Evolutionary conservation across 2,329 filamentous ascomycete genomes (phyloP), one percentile per base, ranked within the genome.

Genomic region (Penicillium freii): DNA sequence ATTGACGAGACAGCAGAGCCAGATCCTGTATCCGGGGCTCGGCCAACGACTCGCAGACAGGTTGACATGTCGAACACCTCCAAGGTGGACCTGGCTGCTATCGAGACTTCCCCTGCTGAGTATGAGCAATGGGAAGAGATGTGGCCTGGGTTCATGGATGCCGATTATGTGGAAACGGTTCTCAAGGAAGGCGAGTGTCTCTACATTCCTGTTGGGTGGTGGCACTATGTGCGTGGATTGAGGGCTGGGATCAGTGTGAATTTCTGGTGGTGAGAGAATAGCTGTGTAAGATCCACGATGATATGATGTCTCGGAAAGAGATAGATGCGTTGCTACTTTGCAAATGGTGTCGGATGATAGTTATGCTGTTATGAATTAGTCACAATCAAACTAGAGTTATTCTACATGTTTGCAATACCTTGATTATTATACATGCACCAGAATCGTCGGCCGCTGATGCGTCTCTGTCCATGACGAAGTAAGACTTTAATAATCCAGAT

Each of bases 31-130:
- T 44, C 57, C 15, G 46, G 47, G 9, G 49, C 33, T 23, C 43
- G 11, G 29, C 45, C 34, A 11, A 39, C 61, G 8, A 56, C 36
- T 19, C 59, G 62, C 19, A 68, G 66, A 40, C 53, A 65, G 0
- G 86, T 97, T 23, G 88, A 95, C 72, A 97, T 97, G 92, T 87
- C 85, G 21, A 99, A 99, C 70, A 97, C 93, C 1, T 95, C 91
- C 51, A 70, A 77, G 39, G 77, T 96, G 11, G 93, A 97, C 69
- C 75, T 97, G 1, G 89, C 88, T 1, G 80, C 85, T 29, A 72
- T 91, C 47, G 83, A 90, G 73, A 84, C 78, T 19, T 78, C 76
- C 2, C 72, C 77, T 2, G 73, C 75, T 9, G 71, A 78, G 57
- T 65, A 69, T 49, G 67, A 76, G 51, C 75, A 72, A 42, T 78